phyloP scores from a whole-genome alignment of 257 asterid genomes.

The Solanum microdontum region DNA sequence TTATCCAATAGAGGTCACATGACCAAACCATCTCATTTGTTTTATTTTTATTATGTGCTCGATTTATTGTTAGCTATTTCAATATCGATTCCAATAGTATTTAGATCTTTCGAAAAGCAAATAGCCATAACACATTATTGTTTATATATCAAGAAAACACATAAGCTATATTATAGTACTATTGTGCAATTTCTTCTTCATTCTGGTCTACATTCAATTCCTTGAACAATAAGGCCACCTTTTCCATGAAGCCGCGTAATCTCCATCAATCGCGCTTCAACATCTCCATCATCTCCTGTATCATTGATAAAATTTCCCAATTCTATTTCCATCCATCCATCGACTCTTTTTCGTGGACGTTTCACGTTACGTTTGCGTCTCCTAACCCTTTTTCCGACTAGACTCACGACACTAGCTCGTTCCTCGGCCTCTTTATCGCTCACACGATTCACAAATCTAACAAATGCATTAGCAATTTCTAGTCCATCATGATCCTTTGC shows the following conservation, averaged over 20 bases:
- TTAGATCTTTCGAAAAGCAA: neutral
- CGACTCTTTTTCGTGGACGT: neutral
- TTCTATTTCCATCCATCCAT: slow-evolving; percentile 1
- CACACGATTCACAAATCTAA: neutral
- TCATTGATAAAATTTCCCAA: neutral
- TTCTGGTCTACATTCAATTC: neutral
- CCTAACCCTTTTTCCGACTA: neutral
- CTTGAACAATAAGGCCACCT: slow-evolving; percentile 1
- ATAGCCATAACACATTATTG: neutral
- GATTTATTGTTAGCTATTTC: neutral
- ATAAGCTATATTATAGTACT: neutral
- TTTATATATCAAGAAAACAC: neutral
- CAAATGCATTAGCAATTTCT: neutral
- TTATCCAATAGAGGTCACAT: neutral
- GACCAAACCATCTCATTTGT: neutral
- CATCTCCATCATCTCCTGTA: neutral
- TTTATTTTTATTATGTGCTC: neutral
- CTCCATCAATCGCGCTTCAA: neutral
- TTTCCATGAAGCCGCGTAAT: neutral
- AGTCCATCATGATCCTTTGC: neutral
- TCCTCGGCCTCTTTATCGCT: neutral
- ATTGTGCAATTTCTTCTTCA: neutral
- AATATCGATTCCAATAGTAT: neutral
- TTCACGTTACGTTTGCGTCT: neutral
- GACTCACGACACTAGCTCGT: neutral